Base-by-base conservation (phyloP, 2,329 filamentous ascomycete species). In the Mariannaea sp. region DNA sequence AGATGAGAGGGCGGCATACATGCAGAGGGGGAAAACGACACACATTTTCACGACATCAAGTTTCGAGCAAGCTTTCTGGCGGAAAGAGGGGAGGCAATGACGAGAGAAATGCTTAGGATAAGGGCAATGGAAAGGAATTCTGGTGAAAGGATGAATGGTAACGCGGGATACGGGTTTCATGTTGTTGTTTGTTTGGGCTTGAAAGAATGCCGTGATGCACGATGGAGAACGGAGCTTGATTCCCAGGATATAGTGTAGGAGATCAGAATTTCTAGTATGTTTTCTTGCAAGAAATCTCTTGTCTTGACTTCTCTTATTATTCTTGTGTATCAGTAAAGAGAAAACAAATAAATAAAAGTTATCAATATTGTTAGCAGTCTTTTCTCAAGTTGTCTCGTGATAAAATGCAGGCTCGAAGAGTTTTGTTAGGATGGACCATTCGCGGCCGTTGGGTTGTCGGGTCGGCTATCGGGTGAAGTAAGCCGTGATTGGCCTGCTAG, bases 391-490 rank as follows among this genome's bases (percentile, higher is more conserved):
- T 65, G 41, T 47, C 45, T 39, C 43, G 55, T 32, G 29, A 32
- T 32, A 32, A 32, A 14, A 39, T 13, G n/a, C 36, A 39, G 46
- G 27, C 35, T 44, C 16, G n/a, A 45, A 16, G 44, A 32, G 57
- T n/a, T 38, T 62, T 60, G 58, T 60, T 32, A 35, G 14, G 30
- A 35, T 26, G 42, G 48, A 50, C 41, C 51, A 51, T 22, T 50
- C 24, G 54, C 22, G 19, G 20, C n/a, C 40, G 36, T 63, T 59
- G 49, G 59, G 64, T 66, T 66, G 52, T 66, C 62, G 64, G 64
- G 39, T 50, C 64, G 64, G 64, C 52, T 66, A 35, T 66, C 64
- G 64, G 64, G 54, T 45, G 49, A 53, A 49, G 64, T 62, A 65
- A 62, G 55, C 50, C 53, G 40, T 65, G 64, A 66, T 66, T 66